Base-by-base conservation (phyloP, 257 asterid species). In the Solanum raphanifolium region DNA sequence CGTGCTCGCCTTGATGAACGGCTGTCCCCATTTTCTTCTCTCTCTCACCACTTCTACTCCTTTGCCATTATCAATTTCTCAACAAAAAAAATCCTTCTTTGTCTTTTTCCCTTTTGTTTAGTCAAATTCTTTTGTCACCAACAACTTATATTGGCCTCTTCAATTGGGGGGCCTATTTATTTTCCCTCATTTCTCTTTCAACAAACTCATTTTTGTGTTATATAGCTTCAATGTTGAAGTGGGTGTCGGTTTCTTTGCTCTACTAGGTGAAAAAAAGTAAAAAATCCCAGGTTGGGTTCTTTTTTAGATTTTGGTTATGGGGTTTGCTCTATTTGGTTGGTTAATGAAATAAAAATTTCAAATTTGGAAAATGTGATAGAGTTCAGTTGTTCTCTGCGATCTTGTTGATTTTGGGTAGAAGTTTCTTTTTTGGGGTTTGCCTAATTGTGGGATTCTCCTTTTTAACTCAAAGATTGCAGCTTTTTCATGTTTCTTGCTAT, bases 121-220 rank as follows among this genome's bases (percentile, higher is more conserved):
- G 90, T 91, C 90, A 86, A 87, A 74, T 27, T 35, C 81, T 83
- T 78, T 43, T 88, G 46, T 6, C 8, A 55, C 71, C 86, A 58
- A 87, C 25, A n/a, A 62, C 29, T 55, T 68, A 34, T 38, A 31
- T 75, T 87, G 68, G 86, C 79, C 73, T 84, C 58, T 25, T 60
- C 43, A 55, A 39, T 39, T 87, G 18, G 31, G 29, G 76, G 88
- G 25, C 52, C 89, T 69, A 85, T 79, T 89, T 87, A 83, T 89
- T 68, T 55, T 9, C 41, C 13, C 78, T 9, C 36, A 29, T 27
- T 65, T 65, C 73, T 68, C 75, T 85, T 82, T 78, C 71, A 52
- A 48, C 91, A 90, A 86, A 90, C 78, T 86, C 92, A 86, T 88
- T 82, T 89, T 89, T 46, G 46, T 86, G 73, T 92, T 93, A 90